A percentile compares a stretch with the other conserved stretches of the same genome.
Evolutionary conservation across 805 yeast species (phyloP).

Genomic region (Candida piceae): DNA sequence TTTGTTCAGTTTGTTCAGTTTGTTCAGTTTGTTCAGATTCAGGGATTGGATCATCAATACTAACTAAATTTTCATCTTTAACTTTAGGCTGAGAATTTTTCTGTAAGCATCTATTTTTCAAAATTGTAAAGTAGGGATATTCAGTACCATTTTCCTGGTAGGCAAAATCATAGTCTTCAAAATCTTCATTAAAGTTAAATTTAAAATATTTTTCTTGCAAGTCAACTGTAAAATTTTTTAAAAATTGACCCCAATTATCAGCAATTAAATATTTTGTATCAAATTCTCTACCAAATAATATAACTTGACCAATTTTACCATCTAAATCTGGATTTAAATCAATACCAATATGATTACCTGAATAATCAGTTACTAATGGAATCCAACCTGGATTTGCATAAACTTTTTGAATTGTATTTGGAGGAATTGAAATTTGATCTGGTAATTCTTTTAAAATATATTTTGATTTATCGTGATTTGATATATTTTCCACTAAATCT

Average conservation of each 20-base stretch:
- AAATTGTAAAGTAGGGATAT: constrained; percentile 35
- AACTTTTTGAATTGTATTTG: constrained; percentile 56
- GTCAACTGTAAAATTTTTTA: constrained; percentile 75
- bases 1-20: too few species aligned
- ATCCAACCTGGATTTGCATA: constrained; percentile 88
- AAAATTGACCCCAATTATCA: constrained; percentile 81
- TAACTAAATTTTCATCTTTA: too few species aligned
- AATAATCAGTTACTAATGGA: constrained; percentile 78
- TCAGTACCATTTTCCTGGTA: constrained; percentile 53
- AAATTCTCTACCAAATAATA: constrained; percentile 84
- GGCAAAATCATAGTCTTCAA: constrained; percentile 66
- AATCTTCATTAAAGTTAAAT: constrained; percentile 55
- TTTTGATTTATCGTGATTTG: constrained; percentile 19
- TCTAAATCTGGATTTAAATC: constrained; percentile 73
- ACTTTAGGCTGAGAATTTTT: not conserved
- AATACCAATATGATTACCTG: constrained; percentile 84
- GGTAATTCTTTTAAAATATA: constrained; percentile 40
- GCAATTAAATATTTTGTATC: constrained; percentile 83
- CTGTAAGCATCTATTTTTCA: constrained; percentile 1
- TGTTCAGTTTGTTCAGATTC: too few species aligned
- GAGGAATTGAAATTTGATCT: constrained; percentile 63
- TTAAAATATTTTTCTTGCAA: constrained; percentile 71
- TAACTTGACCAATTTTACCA: constrained; percentile 82
- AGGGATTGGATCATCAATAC: too few species aligned
- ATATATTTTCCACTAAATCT: constrained; percentile 24